Base-by-base conservation (phyloP, 805 yeast genomes). In the Isabelozyma gotoi region DNA sequence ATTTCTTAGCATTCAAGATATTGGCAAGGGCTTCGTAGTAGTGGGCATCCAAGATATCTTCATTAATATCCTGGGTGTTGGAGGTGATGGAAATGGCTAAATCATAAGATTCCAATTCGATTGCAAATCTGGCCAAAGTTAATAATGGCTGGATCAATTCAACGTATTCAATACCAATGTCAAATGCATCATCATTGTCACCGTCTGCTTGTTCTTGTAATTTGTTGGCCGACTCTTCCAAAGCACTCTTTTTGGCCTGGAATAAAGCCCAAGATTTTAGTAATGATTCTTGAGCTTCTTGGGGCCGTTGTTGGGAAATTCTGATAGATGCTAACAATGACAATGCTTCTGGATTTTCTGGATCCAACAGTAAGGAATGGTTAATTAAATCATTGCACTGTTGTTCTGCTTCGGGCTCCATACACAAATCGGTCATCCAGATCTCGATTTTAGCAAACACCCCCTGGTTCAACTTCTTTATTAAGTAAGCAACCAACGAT, bases 401-500 rank as follows among this genome's bases (percentile, higher is more conserved):
- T 7, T 62, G 17, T 65, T 94, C 98, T 2, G 98, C 98, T 51
- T 84, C 82, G 2, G 81, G 81, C 56, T 88, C 96, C 96, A 91
- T 89, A 70, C 98, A 91, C 50, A 91, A 71, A 69, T 92, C 97
- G 1, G 98, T 92, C 97, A 90, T 88, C 96, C 96, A 91, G 44
- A 88, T 85, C 65, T 92, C 99, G 56, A 94, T 86, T 69, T 85
- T 77, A 5, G 96, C 84, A 52, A 92, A 82, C 19, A 88, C 69
- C 0, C 92, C 96, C 57, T 83, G 86, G 49, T 85, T 81, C 38
- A 88, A 59, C 59, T 85, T 87, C 49, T 77, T 78, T 15, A 76
- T 61, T 34, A 78, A 65, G 46, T 73, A 73, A 33, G 15, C 51
- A 41, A 32, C 50, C 48, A 54, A 57, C 43, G 42, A 52, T 42